Base-by-base conservation (phyloP, 352 stramenopile genomes). In the Phytophthora sansomeana region DNA sequence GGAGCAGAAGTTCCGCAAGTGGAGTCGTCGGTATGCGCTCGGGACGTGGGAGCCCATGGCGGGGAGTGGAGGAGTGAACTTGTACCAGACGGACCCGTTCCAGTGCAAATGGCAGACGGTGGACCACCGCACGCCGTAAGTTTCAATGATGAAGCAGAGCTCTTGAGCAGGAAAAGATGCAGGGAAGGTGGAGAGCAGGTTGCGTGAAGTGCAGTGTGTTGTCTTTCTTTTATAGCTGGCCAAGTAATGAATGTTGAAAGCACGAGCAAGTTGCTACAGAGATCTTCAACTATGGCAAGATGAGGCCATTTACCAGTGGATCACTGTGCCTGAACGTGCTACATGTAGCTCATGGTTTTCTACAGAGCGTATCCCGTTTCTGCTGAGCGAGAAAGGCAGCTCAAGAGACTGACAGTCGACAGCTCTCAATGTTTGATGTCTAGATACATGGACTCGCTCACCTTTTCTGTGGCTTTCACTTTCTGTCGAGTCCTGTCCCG, bases 31-130 rank as follows among this genome's bases (percentile, higher is more conserved):
- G 21, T 69, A 64, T 21, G 19, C 17, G 3, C 36, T 24, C 2
- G 46, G 46, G 14, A 56, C 21, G 46, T 69, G 46, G 53, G 26
- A 63, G 28, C 60, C 60, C 5, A 57, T 53, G 52, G 53, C 61
- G 7, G 61, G 61, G 5, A 53, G n/a, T 24, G 44, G 26, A 6
- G 53, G 53, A 16, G 32, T 58, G 5, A 36, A 69, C 21, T 42
- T 69, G 35, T 69, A 69, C 54, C 53, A 69, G 29, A 63, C 53
- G 10, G 30, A 64, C 30, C 54, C 61, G 1, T 64, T 69, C 44
- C 47, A 48, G 17, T 68, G 60, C 52, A 19, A 48, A n/a, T 67
- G 58, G 58, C 33, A 24, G 14, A 32, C 35, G 7, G 33, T 63
- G 21, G 60, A 69, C 35, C 60, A 69, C 35, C 43, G 51, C 52